A percentile compares a stretch with the other conserved stretches of the same genome.
Conservation (phyloP, 345 rosid genomes). For the Jatropha curcas region DNA sequence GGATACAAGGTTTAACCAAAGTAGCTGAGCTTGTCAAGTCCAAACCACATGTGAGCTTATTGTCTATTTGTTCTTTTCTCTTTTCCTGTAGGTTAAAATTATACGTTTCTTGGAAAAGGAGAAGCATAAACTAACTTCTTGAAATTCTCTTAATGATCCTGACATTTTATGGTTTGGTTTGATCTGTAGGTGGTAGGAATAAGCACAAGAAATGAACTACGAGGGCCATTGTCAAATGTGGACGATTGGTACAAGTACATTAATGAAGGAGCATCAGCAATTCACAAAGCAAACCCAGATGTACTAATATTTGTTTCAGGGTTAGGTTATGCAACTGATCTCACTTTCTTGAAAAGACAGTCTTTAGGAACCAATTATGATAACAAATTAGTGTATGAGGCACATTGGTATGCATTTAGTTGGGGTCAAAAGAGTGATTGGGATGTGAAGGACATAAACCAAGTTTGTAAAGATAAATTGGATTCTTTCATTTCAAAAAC, state of each 20-base stretch:
- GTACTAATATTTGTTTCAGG: conserved; percentile 19
- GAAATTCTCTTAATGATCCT: no score
- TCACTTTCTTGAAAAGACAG: neutral
- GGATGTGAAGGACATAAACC: conserved; percentile 5
- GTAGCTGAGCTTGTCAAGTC: conserved; percentile 1
- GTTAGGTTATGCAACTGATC: conserved; percentile 7
- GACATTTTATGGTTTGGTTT: neutral
- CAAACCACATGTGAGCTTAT: neutral
- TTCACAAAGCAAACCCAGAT: conserved; percentile 23
- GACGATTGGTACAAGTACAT: conserved; percentile 18
- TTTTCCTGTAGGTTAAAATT: neutral
- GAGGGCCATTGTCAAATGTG: conserved; percentile 10
- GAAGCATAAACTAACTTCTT: no score
- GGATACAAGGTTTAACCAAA: conserved; percentile 3
- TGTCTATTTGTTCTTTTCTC: neutral
- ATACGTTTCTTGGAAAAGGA: no score
- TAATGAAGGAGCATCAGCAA: conserved; percentile 3
- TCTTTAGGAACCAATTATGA: conserved; percentile 5
- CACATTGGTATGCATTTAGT: conserved; percentile 18
- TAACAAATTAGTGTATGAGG: conserved; percentile 24
- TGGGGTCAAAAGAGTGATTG: neutral
- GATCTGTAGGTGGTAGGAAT: conserved; percentile 14
- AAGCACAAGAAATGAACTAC: conserved; percentile 18
- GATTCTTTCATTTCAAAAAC: neutral
- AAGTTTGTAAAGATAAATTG: conserved; percentile 5